Percentiles rank a stretch among this genome's conserved stretches.
These are phyloP conservation scores for Cyberlindnera americana DNA, from an alignment of 805 yeast genomes.

Conservation along the genomic window DNA sequence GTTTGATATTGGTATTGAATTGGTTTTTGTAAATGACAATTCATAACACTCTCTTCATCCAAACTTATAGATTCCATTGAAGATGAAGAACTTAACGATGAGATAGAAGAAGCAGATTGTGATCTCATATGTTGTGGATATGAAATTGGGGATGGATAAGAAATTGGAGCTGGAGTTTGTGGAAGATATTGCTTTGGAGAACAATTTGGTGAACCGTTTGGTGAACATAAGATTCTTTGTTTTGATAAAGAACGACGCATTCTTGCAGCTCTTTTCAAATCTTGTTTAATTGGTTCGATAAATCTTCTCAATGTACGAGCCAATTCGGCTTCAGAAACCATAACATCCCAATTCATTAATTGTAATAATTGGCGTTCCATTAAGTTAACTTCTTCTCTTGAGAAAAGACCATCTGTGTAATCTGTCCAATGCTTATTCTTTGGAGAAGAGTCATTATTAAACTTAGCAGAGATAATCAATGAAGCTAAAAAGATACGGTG, in stretches of 20 bases:
- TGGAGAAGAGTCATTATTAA: conserved; percentile 75
- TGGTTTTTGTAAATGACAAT: neutral
- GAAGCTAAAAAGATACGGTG: conserved; percentile 76
- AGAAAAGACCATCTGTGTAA: conserved; percentile 71
- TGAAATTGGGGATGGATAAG: conserved; percentile 1
- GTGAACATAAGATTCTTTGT: conserved; percentile 13
- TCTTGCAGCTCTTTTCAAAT: conserved; percentile 31
- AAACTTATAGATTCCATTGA: conserved; percentile 1
- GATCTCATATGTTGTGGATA: conserved; percentile 11
- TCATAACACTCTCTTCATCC: conserved; percentile 2
- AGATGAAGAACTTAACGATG: conserved; percentile 11
- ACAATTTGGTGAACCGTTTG: conserved; percentile 7
- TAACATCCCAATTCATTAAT: conserved; percentile 68
- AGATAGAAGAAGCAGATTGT: conserved; percentile 10
- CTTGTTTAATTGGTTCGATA: conserved; percentile 66
- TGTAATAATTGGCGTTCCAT: conserved; percentile 77
- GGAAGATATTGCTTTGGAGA: conserved; percentile 10
- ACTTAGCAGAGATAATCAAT: conserved; percentile 67
- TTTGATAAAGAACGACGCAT: conserved; percentile 18
- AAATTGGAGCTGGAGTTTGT: conserved; percentile 1
- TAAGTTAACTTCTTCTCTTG: conserved; percentile 63
- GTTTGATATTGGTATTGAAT: conserved; percentile 2
- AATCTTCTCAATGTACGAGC: conserved; percentile 65
- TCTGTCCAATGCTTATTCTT: conserved; percentile 77
- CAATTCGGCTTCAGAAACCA: conserved; percentile 66